A percentile compares a stretch with the other conserved stretches of the same genome.
These are phyloP conservation scores for Tuber calosporum DNA, from an alignment of 495 filamentous ascomycete species.

Conservation along the genomic window DNA sequence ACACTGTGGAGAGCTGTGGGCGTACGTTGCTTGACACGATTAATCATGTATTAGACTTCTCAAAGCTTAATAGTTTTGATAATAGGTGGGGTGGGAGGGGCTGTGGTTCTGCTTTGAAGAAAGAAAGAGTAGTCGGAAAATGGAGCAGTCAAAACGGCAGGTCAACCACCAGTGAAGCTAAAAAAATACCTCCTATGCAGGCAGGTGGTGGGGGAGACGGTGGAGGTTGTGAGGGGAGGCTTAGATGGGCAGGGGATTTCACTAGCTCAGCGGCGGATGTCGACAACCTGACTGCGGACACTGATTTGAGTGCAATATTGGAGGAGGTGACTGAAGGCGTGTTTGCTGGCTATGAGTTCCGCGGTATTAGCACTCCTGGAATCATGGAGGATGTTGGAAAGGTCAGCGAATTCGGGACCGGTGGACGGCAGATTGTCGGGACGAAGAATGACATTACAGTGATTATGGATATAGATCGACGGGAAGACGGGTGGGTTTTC, in stretches of 20 bases:
- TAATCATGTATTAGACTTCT: constrained; percentile 68
- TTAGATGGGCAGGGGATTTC: not conserved
- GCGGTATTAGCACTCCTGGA: constrained; percentile 32
- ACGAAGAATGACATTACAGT: constrained; percentile 49
- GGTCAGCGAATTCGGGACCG: constrained; percentile 4
- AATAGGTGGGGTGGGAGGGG: constrained; percentile 28
- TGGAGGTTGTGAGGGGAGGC: constrained; percentile 18
- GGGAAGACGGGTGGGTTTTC: constrained; percentile 54
- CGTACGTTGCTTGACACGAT: constrained; percentile 71
- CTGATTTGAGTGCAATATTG: constrained; percentile 48
- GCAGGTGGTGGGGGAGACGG: constrained; percentile 7
- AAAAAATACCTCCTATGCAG: not conserved
- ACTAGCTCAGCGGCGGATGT: constrained; percentile 21
- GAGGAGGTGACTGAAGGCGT: constrained; percentile 58
- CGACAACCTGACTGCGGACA: constrained; percentile 41
- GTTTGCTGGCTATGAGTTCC: constrained; percentile 49
- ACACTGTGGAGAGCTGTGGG: constrained; percentile 68
- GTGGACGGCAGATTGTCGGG: constrained; percentile 19
- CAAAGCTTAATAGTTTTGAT: constrained; percentile 54
- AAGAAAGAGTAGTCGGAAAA: constrained; percentile 23
- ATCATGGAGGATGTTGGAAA: constrained; percentile 39
- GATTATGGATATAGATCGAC: constrained; percentile 56
- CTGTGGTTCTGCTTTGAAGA: constrained; percentile 20
- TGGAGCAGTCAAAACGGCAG: constrained; percentile 14
- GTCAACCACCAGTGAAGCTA: constrained; percentile 8